Conservation (phyloP, 177 flowering plant genomes). For the Vitis hybrid region DNA sequence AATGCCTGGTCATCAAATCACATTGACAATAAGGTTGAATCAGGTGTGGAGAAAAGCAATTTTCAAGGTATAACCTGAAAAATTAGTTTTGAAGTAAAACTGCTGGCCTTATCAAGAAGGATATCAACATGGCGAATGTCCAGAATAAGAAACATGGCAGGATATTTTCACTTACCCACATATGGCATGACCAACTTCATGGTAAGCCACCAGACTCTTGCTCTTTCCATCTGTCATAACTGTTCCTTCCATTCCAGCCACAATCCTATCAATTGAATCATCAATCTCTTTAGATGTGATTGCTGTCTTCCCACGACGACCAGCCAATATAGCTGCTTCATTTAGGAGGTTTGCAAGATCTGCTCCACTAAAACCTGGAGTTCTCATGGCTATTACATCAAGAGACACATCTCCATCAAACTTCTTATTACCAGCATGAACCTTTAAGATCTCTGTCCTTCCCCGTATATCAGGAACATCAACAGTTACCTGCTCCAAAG, state of each 20-base stretch:
- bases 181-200: slow-evolving; percentile 94
- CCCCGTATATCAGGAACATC: slow-evolving; percentile 94
- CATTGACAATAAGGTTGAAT: no score
- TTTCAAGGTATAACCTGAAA: no score
- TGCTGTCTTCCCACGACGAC: slow-evolving; percentile 78
- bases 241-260: slow-evolving; percentile 98
- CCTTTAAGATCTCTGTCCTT: slow-evolving; percentile 91
- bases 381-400: slow-evolving; percentile 94
- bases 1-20: no score
- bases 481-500: slow-evolving; percentile 63
- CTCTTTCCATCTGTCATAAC: slow-evolving; percentile 97
- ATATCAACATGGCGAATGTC: background rate
- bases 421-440: slow-evolving; percentile 84
- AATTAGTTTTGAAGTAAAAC: no score
- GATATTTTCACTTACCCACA: slow-evolving; percentile 62
- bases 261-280: slow-evolving; percentile 94
- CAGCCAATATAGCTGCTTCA: slow-evolving; percentile 97
- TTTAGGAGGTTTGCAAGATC: slow-evolving; percentile 95
- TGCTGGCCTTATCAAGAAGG: background rate
- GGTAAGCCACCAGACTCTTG: slow-evolving; percentile 92
- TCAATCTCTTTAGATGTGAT: slow-evolving; percentile 89
- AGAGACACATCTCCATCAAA: slow-evolving; percentile 87
- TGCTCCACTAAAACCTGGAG: slow-evolving; percentile 98
- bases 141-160: background rate
- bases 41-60: no score